A percentile compares a stretch with the other conserved stretches of the same genome.
phyloP scores from a whole-genome alignment of 345 rosid species.

The Gossypium anomalum region DNA sequence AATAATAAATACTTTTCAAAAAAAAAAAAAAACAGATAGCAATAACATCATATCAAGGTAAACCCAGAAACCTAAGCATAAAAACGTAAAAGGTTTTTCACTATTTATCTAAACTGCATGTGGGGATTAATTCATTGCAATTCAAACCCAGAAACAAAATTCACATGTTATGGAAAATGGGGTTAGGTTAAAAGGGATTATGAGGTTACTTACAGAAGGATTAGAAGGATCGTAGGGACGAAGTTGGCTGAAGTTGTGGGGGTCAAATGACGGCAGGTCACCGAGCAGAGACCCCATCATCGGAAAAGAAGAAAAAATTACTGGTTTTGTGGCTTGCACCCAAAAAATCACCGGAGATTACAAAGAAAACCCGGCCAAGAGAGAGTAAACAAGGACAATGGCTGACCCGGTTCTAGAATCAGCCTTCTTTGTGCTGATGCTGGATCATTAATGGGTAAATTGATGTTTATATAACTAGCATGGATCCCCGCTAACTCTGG shows the following conservation, averaged over 20 bases:
- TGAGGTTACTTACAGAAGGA: slow-evolving; percentile 54
- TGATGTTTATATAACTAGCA: background rate
- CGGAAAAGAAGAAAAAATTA: background rate
- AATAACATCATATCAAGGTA: background rate
- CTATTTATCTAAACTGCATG: background rate
- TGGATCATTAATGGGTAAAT: slow-evolving; percentile 10
- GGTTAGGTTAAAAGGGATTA: background rate
- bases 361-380: background rate
- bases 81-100: background rate
- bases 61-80: background rate
- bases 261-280: slow-evolving; percentile 77
- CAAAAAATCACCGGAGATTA: slow-evolving; percentile 15
- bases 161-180: background rate
- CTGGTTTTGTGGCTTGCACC: slow-evolving; percentile 23
- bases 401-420: slow-evolving; percentile 9
- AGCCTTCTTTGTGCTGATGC: background rate
- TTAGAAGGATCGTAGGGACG: slow-evolving; percentile 80
- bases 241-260: slow-evolving; percentile 84
- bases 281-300: slow-evolving; percentile 71
- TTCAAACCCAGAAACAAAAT: background rate
- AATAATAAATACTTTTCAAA: background rate
- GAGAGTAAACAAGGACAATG: slow-evolving; percentile 1
- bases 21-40: background rate
- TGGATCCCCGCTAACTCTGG: too few relatives aligned
- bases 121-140: background rate